Conservation (phyloP, 2,329 filamentous ascomycete species). For the Colletotrichum sidae region DNA sequence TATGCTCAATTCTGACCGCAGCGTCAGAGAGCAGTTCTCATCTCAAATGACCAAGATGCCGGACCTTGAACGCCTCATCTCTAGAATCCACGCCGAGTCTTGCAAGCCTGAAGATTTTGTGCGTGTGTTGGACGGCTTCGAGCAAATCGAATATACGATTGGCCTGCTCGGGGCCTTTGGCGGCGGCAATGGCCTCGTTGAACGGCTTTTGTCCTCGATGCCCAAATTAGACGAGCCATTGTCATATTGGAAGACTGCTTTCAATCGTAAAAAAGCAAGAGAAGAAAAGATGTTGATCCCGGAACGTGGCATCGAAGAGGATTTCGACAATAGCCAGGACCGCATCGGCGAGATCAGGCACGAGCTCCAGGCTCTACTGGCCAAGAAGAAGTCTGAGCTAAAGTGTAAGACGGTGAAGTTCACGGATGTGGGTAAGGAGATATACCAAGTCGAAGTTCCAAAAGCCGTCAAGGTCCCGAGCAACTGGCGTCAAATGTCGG, state of each 20-base stretch:
- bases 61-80: conserved; percentile 93
- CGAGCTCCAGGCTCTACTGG: conserved; percentile 78
- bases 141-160: conserved; percentile 97
- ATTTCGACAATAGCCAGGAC: conserved; percentile 88
- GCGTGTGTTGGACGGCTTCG: conserved; percentile 92
- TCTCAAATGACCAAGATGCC: conserved; percentile 91
- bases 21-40: conserved; percentile 86
- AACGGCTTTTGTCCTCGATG: conserved; percentile 86
- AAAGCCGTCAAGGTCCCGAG: conserved; percentile 87
- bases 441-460: conserved; percentile 94
- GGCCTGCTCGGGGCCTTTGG: conserved; percentile 79
- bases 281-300: conserved; percentile 87
- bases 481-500: conserved; percentile 95
- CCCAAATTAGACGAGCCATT: conserved; percentile 82
- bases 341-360: conserved; percentile 80
- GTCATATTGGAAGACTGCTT: conserved; percentile 89
- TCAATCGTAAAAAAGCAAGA: conserved; percentile 83
- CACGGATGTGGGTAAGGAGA: conserved; percentile 92
- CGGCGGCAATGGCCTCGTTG: conserved; percentile 84
- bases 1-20: conserved; percentile 85
- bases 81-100: conserved; percentile 90
- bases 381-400: conserved; percentile 77
- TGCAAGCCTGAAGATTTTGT: conserved; percentile 94
- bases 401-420: conserved; percentile 80
- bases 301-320: conserved; percentile 86